A percentile compares a stretch with the other conserved stretches of the same genome.
Conservation (phyloP, 2,329 filamentous ascomycete genomes). For the Colletotrichum lini region DNA sequence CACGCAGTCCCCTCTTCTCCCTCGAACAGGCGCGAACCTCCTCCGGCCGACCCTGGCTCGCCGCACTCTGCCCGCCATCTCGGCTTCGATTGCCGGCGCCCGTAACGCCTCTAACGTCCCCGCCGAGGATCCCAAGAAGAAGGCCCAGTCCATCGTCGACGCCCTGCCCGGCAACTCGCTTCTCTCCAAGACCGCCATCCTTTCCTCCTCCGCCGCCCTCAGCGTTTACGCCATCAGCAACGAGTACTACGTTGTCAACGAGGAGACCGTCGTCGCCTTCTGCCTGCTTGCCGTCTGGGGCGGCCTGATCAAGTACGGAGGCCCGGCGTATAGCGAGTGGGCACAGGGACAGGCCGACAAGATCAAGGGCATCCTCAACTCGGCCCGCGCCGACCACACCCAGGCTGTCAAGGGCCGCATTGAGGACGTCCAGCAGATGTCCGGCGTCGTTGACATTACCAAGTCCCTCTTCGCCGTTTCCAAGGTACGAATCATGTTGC, state of each 20-base stretch:
- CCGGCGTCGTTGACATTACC: constrained; percentile 94
- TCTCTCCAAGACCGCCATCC: constrained; percentile 95
- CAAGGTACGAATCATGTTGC: constrained; percentile 75
- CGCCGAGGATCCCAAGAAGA: constrained; percentile 92
- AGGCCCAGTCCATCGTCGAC: constrained; percentile 96
- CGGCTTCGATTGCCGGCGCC: constrained; percentile 74
- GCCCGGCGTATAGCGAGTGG: constrained; percentile 93
- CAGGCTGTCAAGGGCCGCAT: constrained; percentile 96
- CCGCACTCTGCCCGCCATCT: constrained; percentile 82
- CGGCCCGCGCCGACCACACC: constrained; percentile 94
- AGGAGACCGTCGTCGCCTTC: constrained; percentile 96
- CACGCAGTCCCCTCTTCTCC: constrained; percentile 46
- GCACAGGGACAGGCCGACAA: constrained; percentile 89
- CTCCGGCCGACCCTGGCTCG: constrained; percentile 86
- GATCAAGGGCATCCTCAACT: constrained; percentile 95
- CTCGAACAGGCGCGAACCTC: constrained; percentile 83
- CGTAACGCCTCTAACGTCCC: constrained; percentile 85
- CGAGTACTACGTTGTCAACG: constrained; percentile 99
- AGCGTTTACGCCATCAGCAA: constrained; percentile 98
- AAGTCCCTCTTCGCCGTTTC: constrained; percentile 98
- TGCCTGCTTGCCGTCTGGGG: constrained; percentile 94
- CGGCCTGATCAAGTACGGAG: constrained; percentile 92
- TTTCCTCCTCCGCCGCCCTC: constrained; percentile 91
- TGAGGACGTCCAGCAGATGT: constrained; percentile 93
- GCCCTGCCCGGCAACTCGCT: constrained; percentile 92